Evolutionary conservation across 176 grass and related monocot species (phyloP), one percentile per base, ranked within the genome.

Genomic region (Triticum urartu): DNA sequence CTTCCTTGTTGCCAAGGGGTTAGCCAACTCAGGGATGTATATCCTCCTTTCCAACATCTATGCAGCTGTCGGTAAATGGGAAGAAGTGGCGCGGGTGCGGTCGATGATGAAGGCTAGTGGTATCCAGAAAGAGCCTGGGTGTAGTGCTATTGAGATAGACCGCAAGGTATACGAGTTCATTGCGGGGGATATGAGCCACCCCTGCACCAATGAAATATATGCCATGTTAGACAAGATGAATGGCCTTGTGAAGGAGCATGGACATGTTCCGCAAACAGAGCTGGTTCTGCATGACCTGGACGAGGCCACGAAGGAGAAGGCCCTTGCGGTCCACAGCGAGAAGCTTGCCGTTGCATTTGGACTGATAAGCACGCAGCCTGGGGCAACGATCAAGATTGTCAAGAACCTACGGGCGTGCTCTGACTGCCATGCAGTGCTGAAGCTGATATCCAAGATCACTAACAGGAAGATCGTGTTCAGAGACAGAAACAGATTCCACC

Each of bases 1-100:
- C 83, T 67, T 89, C n/a, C 86, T 98, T 10, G 82, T 98, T 4
- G 66, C 72, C 59, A 88, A 79, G 20, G 90, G 82, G 5, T 85
- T 95, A 11, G 93, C 89, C 9, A 98, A 95, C 89, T 98, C 93
- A 2, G 90, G 93, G 35, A 92, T 89, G 36, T 98, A 88, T 59
- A 33, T 98, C 11, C 91, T 98, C 66, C 68, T 98, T 33, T 98
- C 96, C 0, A 95, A 98, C 84, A 98, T 98, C 35, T 95, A 98
- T 68, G 96, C 93, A 6, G 78, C 88, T 17, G 88, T 89, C 1
- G 93, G 93, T 28, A 91, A 95, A 15, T 98, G 91, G 93, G 82
- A 78, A 52, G 87, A 93, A 21, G 93, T 91, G 21, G 86, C 73
- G 6, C 79, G 26, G 64, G 90, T 91, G 56, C 86, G 96, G 65